These are phyloP conservation scores for Podaxis sp. DNA, from an alignment of 768 basidiomycete species.

Conservation along the genomic window DNA sequence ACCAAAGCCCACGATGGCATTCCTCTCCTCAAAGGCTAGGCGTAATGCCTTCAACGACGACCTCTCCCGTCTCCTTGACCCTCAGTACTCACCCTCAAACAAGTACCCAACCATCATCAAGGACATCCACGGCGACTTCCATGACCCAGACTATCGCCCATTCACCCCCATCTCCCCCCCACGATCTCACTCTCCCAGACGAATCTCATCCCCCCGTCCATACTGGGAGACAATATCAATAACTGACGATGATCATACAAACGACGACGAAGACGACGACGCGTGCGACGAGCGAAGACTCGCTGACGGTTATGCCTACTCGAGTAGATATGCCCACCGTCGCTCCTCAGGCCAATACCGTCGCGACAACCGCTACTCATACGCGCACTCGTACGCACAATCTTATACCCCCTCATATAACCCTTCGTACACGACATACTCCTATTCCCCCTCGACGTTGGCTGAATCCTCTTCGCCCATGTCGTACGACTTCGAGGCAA, in stretches of 20 bases:
- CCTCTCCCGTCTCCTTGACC: conserved; percentile 20
- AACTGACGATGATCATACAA: conserved; percentile 4
- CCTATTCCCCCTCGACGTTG: conserved; percentile 8
- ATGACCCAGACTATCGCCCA: conserved; percentile 21
- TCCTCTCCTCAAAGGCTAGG: conserved; percentile 10
- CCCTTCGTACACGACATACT: conserved; percentile 1
- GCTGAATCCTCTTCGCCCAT: conserved; percentile 8
- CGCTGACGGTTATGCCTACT: conserved; percentile 15
- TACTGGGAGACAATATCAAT: conserved; percentile 15
- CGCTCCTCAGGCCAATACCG: conserved; percentile 13
- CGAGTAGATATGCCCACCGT: conserved; percentile 12
- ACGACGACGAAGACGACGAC: conserved; percentile 12
- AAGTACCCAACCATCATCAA: conserved; percentile 7
- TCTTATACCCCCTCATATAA: conserved; percentile 3
- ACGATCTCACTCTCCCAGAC: not conserved
- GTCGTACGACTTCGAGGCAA: conserved; percentile 8
- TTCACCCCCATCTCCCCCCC: conserved; percentile 18
- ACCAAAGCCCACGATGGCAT: conserved; percentile 6
- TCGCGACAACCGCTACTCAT: conserved; percentile 3
- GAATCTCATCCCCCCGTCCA: conserved; percentile 3
- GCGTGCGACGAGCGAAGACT: conserved; percentile 12
- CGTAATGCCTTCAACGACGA: conserved; percentile 14
- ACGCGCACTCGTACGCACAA: conserved; percentile 5
- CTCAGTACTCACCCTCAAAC: conserved; percentile 16
- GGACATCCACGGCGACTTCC: conserved; percentile 20